Evolutionary conservation across 768 basidiomycete genomes (phyloP).

Genomic region (Cystofilobasidium capitatum): DNA sequence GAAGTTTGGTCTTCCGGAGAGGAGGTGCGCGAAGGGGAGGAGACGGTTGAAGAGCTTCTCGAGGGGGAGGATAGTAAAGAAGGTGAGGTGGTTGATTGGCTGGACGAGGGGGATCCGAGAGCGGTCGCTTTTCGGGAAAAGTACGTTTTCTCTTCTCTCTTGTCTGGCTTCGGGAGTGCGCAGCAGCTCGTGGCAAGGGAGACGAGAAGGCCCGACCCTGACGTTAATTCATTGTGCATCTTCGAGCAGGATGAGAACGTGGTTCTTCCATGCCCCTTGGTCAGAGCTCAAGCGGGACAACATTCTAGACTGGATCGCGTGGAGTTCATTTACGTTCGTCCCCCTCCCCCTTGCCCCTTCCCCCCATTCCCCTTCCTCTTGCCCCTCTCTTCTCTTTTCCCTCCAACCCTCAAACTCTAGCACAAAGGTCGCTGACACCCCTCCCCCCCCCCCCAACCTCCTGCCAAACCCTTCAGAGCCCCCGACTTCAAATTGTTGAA

Average conservation of each 20-base stretch:
- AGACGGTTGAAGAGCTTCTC: conserved; percentile 7
- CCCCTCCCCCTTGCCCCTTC: conserved; percentile 46
- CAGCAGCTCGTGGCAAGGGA: neutral
- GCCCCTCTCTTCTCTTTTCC: neutral
- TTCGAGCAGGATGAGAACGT: conserved; percentile 41
- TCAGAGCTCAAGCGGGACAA: conserved; percentile 56
- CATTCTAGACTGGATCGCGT: conserved; percentile 66
- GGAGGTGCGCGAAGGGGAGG: no score
- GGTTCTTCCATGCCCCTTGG: conserved; percentile 68
- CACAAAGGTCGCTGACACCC: neutral
- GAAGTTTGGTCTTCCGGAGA: no score
- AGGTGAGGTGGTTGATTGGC: conserved; percentile 40
- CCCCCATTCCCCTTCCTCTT: conserved; percentile 42
- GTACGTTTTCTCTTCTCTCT: no score
- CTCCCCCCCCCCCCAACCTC: neutral
- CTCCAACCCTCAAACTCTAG: neutral
- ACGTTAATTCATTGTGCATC: no score
- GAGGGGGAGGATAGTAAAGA: neutral
- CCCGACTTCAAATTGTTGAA: neutral
- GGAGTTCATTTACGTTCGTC: conserved; percentile 59
- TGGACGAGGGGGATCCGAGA: conserved; percentile 58
- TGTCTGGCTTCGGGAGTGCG: neutral
- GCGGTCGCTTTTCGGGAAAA: conserved; percentile 47
- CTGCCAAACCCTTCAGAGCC: neutral
- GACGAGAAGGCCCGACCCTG: neutral